Conservation (phyloP, 2,329 filamentous ascomycete genomes). For the Pleurostoma richardsiae region DNA sequence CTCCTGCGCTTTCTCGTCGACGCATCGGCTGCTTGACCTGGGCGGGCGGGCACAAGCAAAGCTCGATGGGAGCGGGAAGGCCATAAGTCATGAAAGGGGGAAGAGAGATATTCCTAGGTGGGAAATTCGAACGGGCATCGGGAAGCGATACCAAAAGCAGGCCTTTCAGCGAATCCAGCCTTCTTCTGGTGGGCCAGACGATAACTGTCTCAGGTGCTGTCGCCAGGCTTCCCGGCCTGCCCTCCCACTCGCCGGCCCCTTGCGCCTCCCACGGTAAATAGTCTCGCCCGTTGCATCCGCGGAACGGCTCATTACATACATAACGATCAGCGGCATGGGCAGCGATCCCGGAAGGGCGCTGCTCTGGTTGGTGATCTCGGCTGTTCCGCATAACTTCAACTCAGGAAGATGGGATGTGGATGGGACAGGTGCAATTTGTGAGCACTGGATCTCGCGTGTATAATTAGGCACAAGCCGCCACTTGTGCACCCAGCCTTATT, state of each 20-base stretch:
- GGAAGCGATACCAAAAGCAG: neutral
- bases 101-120: neutral
- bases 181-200: neutral
- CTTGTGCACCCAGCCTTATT: too few species aligned
- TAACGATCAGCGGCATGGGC: neutral
- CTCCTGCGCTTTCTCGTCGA: neutral
- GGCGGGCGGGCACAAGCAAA: neutral
- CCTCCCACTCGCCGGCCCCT: neutral
- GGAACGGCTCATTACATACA: neutral
- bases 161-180: neutral
- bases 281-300: neutral
- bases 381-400: neutral
- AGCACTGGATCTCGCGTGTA: too few species aligned
- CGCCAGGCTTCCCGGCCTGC: neutral
- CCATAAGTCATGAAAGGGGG: neutral
- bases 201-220: neutral
- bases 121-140: neutral
- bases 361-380: neutral
- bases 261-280: neutral
- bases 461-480: too few species aligned
- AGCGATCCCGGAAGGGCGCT: neutral
- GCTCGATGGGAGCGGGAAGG: neutral
- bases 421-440: too few species aligned
- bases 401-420: neutral
- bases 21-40: neutral